Evolutionary conservation across 345 rosid genomes (phyloP).

Genomic region (Acer yangbiense): DNA sequence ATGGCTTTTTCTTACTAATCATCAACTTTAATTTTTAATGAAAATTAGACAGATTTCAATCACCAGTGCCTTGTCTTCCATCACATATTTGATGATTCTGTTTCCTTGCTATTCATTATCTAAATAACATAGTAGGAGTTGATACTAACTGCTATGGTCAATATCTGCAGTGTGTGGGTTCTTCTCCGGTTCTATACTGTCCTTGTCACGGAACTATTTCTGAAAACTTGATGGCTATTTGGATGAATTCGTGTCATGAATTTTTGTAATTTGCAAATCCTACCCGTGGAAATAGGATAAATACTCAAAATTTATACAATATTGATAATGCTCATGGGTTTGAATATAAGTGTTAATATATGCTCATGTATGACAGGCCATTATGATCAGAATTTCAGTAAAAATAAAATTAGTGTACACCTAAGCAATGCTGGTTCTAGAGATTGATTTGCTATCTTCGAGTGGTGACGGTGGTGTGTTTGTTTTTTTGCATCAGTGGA

Average conservation of each 20-base stretch:
- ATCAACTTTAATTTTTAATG: background rate
- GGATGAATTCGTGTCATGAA: background rate
- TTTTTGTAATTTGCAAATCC: background rate
- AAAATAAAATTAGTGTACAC: background rate
- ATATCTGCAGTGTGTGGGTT: background rate
- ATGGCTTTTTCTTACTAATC: background rate
- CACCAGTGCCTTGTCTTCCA: background rate
- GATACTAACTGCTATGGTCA: background rate
- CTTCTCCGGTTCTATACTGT: background rate
- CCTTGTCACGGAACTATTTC: background rate
- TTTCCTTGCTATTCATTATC: background rate
- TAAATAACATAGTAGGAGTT: constrained; percentile 6
- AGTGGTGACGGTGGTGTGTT: background rate
- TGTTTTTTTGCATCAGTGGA: background rate
- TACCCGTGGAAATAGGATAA: background rate
- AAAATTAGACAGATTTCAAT: background rate
- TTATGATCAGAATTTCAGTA: background rate
- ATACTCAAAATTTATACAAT: background rate
- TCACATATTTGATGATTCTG: background rate
- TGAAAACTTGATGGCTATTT: background rate
- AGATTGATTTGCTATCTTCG: background rate
- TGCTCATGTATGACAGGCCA: background rate
- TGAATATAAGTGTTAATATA: background rate
- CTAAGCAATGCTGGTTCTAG: background rate
- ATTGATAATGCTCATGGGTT: background rate